A percentile compares a stretch with the other conserved stretches of the same genome.
Conservation (phyloP, 768 basidiomycete genomes). For the Suillus decipiens region DNA sequence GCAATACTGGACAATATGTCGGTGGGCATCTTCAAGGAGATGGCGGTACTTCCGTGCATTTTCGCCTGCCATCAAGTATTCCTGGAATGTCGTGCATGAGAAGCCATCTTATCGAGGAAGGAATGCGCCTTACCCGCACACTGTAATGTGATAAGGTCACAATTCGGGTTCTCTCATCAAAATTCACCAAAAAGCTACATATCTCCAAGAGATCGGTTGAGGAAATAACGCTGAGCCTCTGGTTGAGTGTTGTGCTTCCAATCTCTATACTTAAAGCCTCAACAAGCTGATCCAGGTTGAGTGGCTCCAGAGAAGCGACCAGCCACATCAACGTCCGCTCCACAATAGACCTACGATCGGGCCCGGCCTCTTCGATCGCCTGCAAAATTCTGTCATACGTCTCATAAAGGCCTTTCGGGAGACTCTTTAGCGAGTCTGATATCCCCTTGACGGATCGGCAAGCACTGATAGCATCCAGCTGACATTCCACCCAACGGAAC, state of each 20-base stretch:
- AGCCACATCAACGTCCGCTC: constrained; percentile 21
- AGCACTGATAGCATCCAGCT: constrained; percentile 17
- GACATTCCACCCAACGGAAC: constrained; percentile 28
- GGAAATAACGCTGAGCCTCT: constrained; percentile 13
- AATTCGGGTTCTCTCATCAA: constrained; percentile 14
- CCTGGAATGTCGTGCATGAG: neutral
- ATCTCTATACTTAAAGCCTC: constrained; percentile 20
- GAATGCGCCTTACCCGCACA: constrained; percentile 19
- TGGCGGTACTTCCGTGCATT: neutral
- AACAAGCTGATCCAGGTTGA: constrained; percentile 14
- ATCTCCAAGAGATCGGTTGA: constrained; percentile 14
- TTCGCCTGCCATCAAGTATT: constrained; percentile 2
- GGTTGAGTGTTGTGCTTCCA: constrained; percentile 6
- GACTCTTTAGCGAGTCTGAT: constrained; percentile 16
- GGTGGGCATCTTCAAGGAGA: neutral
- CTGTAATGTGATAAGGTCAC: constrained; percentile 25
- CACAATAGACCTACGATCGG: neutral
- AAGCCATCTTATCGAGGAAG: neutral
- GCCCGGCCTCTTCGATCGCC: constrained; percentile 8
- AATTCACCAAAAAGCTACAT: constrained; percentile 20
- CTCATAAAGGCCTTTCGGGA: constrained; percentile 22
- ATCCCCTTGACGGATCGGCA: constrained; percentile 16
- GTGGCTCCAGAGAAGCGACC: constrained; percentile 17
- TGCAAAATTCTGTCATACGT: constrained; percentile 25
- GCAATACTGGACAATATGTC: neutral